Percentiles rank a stretch among this genome's conserved stretches.
These are phyloP conservation scores for Stachybotrys elegans DNA, from an alignment of 2,329 filamentous ascomycete genomes.

Conservation along the genomic window DNA sequence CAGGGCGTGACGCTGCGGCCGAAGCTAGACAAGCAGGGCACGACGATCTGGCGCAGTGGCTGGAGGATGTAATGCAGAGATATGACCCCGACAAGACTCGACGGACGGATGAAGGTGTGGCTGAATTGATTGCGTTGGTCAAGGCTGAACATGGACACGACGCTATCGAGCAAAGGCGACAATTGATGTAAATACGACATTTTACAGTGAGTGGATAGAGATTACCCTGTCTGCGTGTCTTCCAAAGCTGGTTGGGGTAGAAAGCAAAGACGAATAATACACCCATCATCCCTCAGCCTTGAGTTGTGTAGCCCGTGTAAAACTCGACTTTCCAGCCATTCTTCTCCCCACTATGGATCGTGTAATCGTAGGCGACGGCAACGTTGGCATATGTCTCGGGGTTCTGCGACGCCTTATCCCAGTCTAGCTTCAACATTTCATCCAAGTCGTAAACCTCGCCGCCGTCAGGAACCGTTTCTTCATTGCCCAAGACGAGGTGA, in stretches of 20 bases:
- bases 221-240: no score
- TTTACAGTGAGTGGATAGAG: no score
- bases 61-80: neutral
- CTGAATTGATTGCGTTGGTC: no score
- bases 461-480: neutral
- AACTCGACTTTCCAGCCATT: neutral
- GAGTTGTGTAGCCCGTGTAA: neutral
- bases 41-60: neutral
- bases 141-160: no score
- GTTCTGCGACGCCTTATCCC: neutral
- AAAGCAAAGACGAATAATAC: no score
- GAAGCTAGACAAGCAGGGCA: neutral
- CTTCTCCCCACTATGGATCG: neutral
- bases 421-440: neutral
- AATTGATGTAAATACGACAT: no score
- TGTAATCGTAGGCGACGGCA: constrained; percentile 1
- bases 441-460: neutral
- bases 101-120: no score
- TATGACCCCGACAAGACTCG: neutral
- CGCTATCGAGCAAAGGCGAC: no score
- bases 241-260: no score
- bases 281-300: neutral
- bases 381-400: neutral
- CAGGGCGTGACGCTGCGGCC: neutral
- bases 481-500: constrained; percentile 1